phyloP scores from a whole-genome alignment of 106 monocot genomes.

The Gastrodia elata region DNA sequence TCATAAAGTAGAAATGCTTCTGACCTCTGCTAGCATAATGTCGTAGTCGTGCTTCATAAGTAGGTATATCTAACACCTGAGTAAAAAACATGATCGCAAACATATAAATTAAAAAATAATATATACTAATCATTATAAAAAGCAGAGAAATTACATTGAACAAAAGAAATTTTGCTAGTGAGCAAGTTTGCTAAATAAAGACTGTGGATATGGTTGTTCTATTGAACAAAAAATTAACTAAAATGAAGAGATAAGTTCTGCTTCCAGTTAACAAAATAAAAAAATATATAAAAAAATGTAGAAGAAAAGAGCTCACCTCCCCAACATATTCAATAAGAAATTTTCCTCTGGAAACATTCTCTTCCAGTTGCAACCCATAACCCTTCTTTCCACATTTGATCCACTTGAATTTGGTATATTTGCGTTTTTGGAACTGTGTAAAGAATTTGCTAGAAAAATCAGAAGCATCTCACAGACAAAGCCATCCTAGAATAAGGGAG shows the following conservation, averaged over 20 bases:
- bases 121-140: neutral
- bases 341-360: constrained; percentile 54
- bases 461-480: constrained; percentile 1
- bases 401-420: constrained; percentile 75
- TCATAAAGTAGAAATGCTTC: constrained; percentile 99
- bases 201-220: too few relatives aligned
- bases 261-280: neutral
- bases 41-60: constrained; percentile 84
- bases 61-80: constrained; percentile 82
- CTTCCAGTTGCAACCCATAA: constrained; percentile 56
- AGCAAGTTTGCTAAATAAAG: too few relatives aligned
- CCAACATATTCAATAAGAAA: constrained; percentile 99
- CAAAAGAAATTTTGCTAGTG: neutral
- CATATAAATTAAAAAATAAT: neutral
- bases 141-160: neutral
- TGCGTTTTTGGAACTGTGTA: constrained; percentile 79
- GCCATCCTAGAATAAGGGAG: constrained; percentile 1
- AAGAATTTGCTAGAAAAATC: constrained; percentile 1
- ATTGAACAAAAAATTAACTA: neutral
- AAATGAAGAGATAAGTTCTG: neutral
- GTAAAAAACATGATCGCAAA: neutral
- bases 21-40: constrained; percentile 89
- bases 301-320: constrained; percentile 40
- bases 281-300: neutral
- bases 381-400: constrained; percentile 88